Conservation (phyloP, 2,329 filamentous ascomycete genomes). For the Cercospora beticola region DNA sequence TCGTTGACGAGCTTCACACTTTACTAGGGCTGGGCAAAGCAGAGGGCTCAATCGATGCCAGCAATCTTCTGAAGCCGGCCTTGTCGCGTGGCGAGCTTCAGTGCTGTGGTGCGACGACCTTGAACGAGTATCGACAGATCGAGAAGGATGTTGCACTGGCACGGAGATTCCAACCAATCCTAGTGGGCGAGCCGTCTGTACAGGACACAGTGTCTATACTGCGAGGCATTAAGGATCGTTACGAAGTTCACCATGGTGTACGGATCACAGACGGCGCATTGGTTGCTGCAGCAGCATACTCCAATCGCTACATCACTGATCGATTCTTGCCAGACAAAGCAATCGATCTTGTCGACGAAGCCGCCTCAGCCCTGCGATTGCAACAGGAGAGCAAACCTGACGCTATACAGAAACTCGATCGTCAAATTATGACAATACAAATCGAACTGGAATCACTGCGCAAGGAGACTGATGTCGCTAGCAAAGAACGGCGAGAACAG, state of each 20-base stretch:
- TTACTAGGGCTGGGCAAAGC: conserved; percentile 90
- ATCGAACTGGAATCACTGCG: conserved; percentile 93
- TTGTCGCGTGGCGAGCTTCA: conserved; percentile 90
- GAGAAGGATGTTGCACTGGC: conserved; percentile 95
- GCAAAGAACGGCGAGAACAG: conserved; percentile 82
- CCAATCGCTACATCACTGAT: conserved; percentile 95
- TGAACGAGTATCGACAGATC: conserved; percentile 88
- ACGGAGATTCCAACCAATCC: conserved; percentile 87
- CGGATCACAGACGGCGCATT: conserved; percentile 89
- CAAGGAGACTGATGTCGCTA: conserved; percentile 89
- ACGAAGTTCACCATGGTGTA: conserved; percentile 95
- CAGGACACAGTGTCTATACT: conserved; percentile 93
- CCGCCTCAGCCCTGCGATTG: conserved; percentile 81
- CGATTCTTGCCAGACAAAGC: conserved; percentile 95
- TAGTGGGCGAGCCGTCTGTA: conserved; percentile 88
- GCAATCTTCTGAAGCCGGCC: conserved; percentile 89
- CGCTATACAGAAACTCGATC: conserved; percentile 85
- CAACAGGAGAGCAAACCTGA: conserved; percentile 98
- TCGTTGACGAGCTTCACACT: conserved; percentile 92
- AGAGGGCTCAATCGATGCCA: conserved; percentile 94
- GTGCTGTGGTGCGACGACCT: conserved; percentile 90
- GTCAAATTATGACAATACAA: conserved; percentile 95
- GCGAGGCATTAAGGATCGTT: conserved; percentile 94
- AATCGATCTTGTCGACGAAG: conserved; percentile 95
- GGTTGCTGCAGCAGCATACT: conserved; percentile 87